Conservation (phyloP, 1,284 basidiomycete genomes). For the Moesziomyces globuligerus region DNA sequence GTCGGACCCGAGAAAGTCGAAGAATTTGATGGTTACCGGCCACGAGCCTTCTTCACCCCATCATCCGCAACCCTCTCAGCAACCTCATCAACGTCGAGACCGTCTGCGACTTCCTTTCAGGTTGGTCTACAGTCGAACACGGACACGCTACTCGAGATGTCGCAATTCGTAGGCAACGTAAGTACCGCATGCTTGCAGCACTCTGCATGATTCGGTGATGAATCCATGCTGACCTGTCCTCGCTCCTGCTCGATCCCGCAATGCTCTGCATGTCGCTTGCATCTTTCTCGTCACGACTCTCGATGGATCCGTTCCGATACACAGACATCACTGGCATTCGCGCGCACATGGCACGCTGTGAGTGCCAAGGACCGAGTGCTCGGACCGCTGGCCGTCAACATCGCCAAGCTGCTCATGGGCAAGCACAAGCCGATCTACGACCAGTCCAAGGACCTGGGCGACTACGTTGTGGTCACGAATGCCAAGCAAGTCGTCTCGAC, state of each 20-base stretch:
- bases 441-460: slow-evolving; percentile 74
- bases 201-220: no score
- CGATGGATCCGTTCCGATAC: neutral
- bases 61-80: neutral
- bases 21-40: no score
- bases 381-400: slow-evolving; percentile 90
- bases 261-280: no score
- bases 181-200: slow-evolving; percentile 9
- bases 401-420: slow-evolving; percentile 95
- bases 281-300: no score
- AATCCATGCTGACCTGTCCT: slow-evolving; percentile 4
- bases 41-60: neutral
- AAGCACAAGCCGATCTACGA: slow-evolving; percentile 99
- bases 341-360: slow-evolving; percentile 94
- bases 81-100: no score
- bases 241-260: neutral
- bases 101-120: neutral
- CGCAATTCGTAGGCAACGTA: slow-evolving; percentile 50
- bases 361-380: slow-evolving; percentile 88
- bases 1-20: no score
- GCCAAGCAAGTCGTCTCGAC: slow-evolving; percentile 85
- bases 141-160: slow-evolving; percentile 20
- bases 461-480: slow-evolving; percentile 97
- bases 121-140: neutral
- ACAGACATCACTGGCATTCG: slow-evolving; percentile 91